These are phyloP conservation scores for Picochlorum costavermella DNA, from an alignment of 139 green algal species.

Conservation along the genomic window DNA sequence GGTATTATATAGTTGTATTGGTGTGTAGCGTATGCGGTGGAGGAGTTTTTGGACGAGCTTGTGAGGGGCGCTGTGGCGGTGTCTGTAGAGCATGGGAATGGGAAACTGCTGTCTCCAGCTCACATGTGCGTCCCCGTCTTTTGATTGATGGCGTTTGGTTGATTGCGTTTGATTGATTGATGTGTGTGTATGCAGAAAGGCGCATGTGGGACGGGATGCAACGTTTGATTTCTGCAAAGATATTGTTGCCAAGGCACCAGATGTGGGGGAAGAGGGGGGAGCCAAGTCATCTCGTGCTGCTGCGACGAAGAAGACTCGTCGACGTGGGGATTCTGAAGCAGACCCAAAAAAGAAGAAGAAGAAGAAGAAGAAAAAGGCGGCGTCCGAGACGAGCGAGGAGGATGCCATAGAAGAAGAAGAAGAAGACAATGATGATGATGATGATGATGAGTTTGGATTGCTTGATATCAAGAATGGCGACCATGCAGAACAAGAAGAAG, in stretches of 20 bases:
- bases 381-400: background rate
- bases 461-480: too few species aligned
- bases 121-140: constrained; percentile 52
- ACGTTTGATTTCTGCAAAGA: constrained; percentile 74
- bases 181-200: constrained; percentile 38
- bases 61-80: constrained; percentile 46
- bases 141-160: background rate
- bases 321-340: too few species aligned
- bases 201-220: constrained; percentile 38
- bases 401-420: constrained; percentile 1
- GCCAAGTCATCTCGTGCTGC: background rate
- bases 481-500: too few species aligned
- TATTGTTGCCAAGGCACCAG: constrained; percentile 49
- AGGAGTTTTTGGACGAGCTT: constrained; percentile 77
- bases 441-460: background rate
- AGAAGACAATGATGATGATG: background rate
- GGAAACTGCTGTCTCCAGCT: constrained; percentile 58
- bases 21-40: constrained; percentile 64
- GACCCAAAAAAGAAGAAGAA: too few species aligned
- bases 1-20: background rate
- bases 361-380: too few species aligned
- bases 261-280: constrained; percentile 35
- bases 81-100: constrained; percentile 43
- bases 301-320: too few species aligned
- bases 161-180: background rate